Percentiles rank a stretch among this genome's conserved stretches.
phyloP scores from a whole-genome alignment of 768 basidiomycete genomes.

The Kockovaella imperatae region DNA sequence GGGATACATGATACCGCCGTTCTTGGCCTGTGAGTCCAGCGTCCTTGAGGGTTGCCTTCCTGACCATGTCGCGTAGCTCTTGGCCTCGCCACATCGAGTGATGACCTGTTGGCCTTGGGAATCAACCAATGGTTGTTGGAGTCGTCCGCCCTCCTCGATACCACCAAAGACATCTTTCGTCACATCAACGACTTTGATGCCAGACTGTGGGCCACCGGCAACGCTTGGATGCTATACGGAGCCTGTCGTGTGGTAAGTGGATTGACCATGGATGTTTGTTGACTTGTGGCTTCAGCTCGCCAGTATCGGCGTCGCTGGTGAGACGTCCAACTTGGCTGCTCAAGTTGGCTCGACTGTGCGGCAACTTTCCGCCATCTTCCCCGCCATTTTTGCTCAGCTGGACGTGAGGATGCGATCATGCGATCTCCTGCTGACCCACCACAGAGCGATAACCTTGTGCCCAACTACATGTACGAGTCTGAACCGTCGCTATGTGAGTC shows the following conservation, averaged over 20 bases:
- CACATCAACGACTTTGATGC: constrained; percentile 8
- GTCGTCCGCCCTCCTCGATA: constrained; percentile 4
- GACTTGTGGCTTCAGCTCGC: not conserved
- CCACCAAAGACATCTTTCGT: constrained; percentile 2
- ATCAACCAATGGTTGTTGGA: constrained; percentile 7
- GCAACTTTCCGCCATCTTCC: constrained; percentile 1
- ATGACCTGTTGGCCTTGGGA: not conserved
- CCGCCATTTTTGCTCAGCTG: constrained; percentile 6
- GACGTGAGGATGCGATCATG: constrained; percentile 4
- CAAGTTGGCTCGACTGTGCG: not conserved
- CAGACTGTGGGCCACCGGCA: constrained; percentile 15
- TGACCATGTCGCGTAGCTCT: constrained; percentile 3
- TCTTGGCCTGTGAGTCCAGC: constrained; percentile 5
- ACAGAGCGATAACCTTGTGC: constrained; percentile 9
- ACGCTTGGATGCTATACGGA: constrained; percentile 14
- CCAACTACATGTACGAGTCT: constrained; percentile 11
- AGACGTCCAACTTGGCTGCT: not conserved
- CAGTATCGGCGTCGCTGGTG: not conserved
- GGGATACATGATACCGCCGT: constrained; percentile 18
- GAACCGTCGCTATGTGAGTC: not conserved
- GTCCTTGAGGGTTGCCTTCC: not conserved
- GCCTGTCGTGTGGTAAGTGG: constrained; percentile 6
- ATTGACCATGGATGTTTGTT: not conserved
- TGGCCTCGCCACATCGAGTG: not conserved
- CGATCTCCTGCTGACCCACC: not conserved